phyloP scores from a whole-genome alignment of 1,284 basidiomycete genomes.

The Leucoagaricus sp. region DNA sequence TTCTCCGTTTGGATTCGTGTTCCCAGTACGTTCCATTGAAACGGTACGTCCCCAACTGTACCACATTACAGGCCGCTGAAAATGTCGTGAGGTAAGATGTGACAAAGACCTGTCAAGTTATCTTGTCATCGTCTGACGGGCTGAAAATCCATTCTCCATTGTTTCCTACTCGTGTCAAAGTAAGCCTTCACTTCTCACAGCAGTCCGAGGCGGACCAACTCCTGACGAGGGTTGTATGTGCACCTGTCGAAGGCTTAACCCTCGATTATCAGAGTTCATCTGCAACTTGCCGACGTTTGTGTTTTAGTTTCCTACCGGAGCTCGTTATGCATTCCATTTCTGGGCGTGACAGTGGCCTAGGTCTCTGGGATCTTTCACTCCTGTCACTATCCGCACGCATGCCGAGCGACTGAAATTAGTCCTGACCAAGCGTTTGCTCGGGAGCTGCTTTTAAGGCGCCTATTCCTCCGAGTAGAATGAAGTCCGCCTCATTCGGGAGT shows the following conservation, averaged over 20 bases:
- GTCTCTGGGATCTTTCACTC: background rate
- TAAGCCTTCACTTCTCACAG: background rate
- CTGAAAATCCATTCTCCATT: background rate
- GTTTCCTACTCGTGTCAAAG: background rate
- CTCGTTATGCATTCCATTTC: background rate
- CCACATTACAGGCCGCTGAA: background rate
- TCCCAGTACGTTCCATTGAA: background rate
- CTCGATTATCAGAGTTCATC: background rate
- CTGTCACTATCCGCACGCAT: background rate
- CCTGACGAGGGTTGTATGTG: background rate
- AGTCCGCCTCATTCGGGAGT: no score
- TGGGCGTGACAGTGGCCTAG: background rate
- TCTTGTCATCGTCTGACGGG: background rate
- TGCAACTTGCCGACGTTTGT: background rate
- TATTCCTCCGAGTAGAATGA: no score
- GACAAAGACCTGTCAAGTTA: background rate
- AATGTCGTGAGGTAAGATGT: background rate
- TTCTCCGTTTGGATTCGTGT: no score
- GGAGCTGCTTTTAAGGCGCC: no score
- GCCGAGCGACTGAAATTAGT: no score
- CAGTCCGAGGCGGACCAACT: background rate
- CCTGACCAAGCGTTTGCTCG: no score
- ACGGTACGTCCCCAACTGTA: background rate
- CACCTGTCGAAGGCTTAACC: background rate
- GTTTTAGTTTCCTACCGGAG: background rate